A percentile compares a stretch with the other conserved stretches of the same genome.
Conservation (phyloP, 345 rosid species). For the Conringia planisiliqua region DNA sequence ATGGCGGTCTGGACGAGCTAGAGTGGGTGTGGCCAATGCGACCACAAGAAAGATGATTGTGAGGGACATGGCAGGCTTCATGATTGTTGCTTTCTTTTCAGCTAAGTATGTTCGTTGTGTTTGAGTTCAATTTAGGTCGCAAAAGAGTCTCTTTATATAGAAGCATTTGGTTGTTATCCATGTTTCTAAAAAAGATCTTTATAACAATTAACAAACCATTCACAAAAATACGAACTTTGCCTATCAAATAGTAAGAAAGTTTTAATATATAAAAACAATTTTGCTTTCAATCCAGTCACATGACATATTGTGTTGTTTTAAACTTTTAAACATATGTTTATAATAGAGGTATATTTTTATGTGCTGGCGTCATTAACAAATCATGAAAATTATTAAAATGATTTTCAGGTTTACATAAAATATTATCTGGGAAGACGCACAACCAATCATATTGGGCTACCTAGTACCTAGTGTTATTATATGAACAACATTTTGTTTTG, state of each 20-base stretch:
- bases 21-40: neutral
- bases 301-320: too few species aligned
- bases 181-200: neutral
- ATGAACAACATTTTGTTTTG: too few species aligned
- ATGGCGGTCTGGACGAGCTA: slow-evolving; percentile 12
- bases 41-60: slow-evolving; percentile 1
- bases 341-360: neutral
- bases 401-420: neutral
- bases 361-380: neutral
- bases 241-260: neutral
- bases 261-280: too few species aligned
- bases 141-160: neutral
- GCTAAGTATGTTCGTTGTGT: neutral
- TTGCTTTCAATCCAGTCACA: neutral
- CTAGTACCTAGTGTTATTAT: neutral
- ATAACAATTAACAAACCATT: neutral
- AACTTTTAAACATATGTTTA: too few species aligned
- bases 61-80: neutral
- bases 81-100: neutral
- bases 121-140: neutral
- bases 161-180: neutral
- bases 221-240: neutral
- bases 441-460: neutral
- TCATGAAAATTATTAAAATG: neutral
- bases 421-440: neutral